phyloP scores from a whole-genome alignment of 768 basidiomycete species.

The Russula dissimulans region DNA sequence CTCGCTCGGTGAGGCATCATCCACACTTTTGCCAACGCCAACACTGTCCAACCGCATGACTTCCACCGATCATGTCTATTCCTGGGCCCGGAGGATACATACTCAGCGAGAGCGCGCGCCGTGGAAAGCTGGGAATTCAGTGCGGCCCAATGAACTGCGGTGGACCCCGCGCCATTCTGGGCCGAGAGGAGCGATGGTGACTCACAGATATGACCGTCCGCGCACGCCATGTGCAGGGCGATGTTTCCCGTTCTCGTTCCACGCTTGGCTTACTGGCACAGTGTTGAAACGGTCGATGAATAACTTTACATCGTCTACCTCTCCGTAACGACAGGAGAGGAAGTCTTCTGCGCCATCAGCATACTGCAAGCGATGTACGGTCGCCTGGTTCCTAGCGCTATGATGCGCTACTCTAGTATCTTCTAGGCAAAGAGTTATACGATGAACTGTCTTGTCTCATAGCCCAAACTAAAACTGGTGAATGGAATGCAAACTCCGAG shows the following conservation, averaged over 20 bases:
- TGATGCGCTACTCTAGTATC: not conserved
- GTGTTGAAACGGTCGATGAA: constrained; percentile 55
- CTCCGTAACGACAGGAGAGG: constrained; percentile 81
- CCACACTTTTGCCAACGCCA: constrained; percentile 27
- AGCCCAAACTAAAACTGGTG: not conserved
- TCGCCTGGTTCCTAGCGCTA: too few relatives aligned
- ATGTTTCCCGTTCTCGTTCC: constrained; percentile 73
- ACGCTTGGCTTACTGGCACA: constrained; percentile 37
- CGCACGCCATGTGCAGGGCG: constrained; percentile 78
- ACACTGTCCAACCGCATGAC: constrained; percentile 62
- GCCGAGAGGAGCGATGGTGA: constrained; percentile 43
- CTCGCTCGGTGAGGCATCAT: constrained; percentile 15
- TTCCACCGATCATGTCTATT: constrained; percentile 56
- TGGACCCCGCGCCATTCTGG: constrained; percentile 67
- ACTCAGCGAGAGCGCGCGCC: constrained; percentile 49
- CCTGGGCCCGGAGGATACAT: constrained; percentile 51
- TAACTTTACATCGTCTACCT: constrained; percentile 63
- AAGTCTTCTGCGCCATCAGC: constrained; percentile 60
- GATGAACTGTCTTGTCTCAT: not conserved
- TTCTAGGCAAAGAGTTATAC: not conserved
- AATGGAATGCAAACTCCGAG: not conserved
- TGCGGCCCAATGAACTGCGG: constrained; percentile 87
- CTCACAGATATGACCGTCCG: constrained; percentile 83
- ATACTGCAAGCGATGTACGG: too few relatives aligned
- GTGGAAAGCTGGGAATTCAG: constrained; percentile 68